Conservation (phyloP, 1,284 basidiomycete genomes). For the Ceratorhiza oryzae-sativae region DNA sequence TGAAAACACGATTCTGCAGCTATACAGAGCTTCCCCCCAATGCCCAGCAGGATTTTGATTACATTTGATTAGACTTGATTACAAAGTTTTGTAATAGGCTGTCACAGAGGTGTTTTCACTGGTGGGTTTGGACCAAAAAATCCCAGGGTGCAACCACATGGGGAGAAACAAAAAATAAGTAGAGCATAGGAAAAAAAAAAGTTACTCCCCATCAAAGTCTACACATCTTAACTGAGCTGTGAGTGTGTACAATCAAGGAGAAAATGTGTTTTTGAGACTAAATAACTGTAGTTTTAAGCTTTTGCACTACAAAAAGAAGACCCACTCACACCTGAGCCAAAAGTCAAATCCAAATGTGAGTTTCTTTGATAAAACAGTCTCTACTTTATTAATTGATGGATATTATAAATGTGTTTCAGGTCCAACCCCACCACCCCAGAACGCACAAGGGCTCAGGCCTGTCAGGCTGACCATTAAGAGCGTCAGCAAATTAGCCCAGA, state of each 20-base stretch:
- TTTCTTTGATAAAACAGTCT: not conserved
- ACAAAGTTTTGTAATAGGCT: not conserved
- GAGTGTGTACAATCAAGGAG: not conserved
- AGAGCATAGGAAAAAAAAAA: not conserved
- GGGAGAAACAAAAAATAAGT: constrained; percentile 7
- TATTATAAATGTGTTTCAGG: not conserved
- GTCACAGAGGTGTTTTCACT: constrained; percentile 13
- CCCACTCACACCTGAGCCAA: not conserved
- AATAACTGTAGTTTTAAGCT: not conserved
- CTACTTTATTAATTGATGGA: not conserved
- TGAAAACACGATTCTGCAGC: not conserved
- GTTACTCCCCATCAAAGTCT: constrained; percentile 1
- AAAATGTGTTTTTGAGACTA: not conserved
- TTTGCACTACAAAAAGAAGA: not conserved
- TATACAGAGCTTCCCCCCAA: not conserved
- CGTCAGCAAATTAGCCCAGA: not conserved
- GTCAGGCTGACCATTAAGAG: not conserved
- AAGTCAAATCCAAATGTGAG: not conserved
- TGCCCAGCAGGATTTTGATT: not conserved
- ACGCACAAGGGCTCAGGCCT: not conserved
- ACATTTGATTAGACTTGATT: constrained; percentile 18
- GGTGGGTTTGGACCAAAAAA: constrained; percentile 20
- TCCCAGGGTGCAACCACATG: not conserved
- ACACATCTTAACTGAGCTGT: not conserved
- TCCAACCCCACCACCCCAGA: constrained; percentile 4